phyloP scores from a whole-genome alignment of 2,329 filamentous ascomycete species.

The Fusarium succisae region DNA sequence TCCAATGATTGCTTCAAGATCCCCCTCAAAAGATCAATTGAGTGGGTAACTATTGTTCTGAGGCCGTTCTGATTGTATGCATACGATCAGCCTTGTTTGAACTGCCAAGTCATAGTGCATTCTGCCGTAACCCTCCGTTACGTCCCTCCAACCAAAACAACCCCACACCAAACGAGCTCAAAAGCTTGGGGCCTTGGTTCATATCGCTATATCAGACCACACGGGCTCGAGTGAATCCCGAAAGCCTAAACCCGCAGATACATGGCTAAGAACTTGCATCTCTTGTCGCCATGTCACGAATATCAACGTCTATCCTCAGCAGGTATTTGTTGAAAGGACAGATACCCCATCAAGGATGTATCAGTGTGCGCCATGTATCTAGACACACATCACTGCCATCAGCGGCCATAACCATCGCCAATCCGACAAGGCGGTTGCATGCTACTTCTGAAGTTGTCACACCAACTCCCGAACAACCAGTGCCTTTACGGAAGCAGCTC shows the following conservation, averaged over 20 bases:
- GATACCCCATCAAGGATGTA: slow-evolving; percentile 54
- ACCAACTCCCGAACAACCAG: slow-evolving; percentile 33
- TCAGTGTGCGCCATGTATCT: slow-evolving; percentile 35
- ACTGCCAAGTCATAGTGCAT: slow-evolving; percentile 6
- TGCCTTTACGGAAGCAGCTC: slow-evolving; percentile 75
- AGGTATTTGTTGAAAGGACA: slow-evolving; percentile 60
- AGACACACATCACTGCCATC: slow-evolving; percentile 26
- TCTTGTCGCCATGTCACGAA: slow-evolving; percentile 52
- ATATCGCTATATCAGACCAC: neutral
- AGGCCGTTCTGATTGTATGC: neutral
- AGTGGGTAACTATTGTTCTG: neutral
- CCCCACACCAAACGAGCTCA: neutral
- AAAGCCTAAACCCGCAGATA: neutral
- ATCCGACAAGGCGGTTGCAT: slow-evolving; percentile 45
- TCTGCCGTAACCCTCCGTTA: neutral
- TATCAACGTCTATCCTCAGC: slow-evolving; percentile 56
- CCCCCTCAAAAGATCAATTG: neutral
- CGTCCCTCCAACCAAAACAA: neutral
- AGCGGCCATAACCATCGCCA: slow-evolving; percentile 10
- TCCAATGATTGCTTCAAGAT: neutral
- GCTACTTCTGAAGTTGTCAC: slow-evolving; percentile 40
- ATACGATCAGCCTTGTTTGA: neutral
- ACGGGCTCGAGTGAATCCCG: neutral
- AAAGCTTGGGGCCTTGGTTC: neutral
- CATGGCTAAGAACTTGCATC: neutral